These are phyloP conservation scores for Kazachstania psychrophila DNA, from an alignment of 805 yeast species.

Conservation along the genomic window DNA sequence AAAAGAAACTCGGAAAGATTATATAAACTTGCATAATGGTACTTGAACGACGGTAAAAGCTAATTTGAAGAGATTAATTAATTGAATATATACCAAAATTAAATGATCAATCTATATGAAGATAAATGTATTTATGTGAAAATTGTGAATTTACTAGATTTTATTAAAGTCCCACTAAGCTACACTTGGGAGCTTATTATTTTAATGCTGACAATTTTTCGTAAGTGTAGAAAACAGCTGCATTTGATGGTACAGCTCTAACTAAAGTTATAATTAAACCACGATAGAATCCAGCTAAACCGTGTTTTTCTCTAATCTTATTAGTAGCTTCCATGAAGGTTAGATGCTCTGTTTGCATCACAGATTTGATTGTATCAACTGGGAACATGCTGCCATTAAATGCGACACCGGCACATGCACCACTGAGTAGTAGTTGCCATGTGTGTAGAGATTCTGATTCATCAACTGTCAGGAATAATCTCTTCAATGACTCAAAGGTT, in stretches of 20 bases:
- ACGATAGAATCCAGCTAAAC: slow-evolving; percentile 63
- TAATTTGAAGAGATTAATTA: no score
- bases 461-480: slow-evolving; percentile 18
- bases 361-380: slow-evolving; percentile 80
- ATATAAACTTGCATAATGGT: no score
- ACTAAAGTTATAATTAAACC: slow-evolving; percentile 75
- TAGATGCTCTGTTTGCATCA: slow-evolving; percentile 48
- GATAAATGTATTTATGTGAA: no score
- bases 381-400: slow-evolving; percentile 80
- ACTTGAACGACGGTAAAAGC: no score
- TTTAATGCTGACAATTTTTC: slow-evolving; percentile 33
- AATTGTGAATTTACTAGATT: no score
- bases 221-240: slow-evolving; percentile 71
- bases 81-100: no score
- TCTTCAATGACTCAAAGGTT: slow-evolving; percentile 56
- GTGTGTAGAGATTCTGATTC: slow-evolving; percentile 9
- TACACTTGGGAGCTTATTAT: no score
- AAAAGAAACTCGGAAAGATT: no score
- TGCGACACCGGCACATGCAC: slow-evolving; percentile 78
- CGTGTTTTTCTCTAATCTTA: slow-evolving; percentile 41
- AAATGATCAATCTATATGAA: no score
- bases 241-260: slow-evolving; percentile 85
- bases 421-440: slow-evolving; percentile 60
- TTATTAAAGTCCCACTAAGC: no score
- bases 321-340: slow-evolving; percentile 38